These are phyloP conservation scores for Paraphaeosphaeria sporulosa DNA, from an alignment of 2,329 filamentous ascomycete species.

Conservation along the genomic window DNA sequence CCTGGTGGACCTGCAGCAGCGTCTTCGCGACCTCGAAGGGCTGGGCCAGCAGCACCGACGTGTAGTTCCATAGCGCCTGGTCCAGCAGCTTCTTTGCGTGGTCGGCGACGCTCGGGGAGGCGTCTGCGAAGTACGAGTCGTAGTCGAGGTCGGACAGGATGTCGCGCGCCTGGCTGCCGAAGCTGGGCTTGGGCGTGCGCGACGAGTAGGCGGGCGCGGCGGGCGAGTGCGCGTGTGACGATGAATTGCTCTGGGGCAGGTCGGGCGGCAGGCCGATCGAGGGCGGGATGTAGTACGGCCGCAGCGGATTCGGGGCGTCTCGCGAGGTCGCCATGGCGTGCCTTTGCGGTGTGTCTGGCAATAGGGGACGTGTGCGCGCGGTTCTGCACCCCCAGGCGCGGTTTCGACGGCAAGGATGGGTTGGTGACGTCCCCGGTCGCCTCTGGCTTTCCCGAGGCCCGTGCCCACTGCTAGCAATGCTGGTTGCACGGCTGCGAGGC, in stretches of 20 bases:
- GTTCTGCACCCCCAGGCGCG: conserved; percentile 11
- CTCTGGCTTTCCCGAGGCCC: too few relatives aligned
- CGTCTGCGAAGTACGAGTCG: conserved; percentile 81
- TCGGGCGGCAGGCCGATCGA: conserved; percentile 67
- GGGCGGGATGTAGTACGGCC: conserved; percentile 76
- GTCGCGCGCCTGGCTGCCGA: conserved; percentile 75
- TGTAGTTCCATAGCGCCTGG: conserved; percentile 90
- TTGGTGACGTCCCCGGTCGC: too few relatives aligned
- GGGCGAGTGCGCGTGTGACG: conserved; percentile 10
- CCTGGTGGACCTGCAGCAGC: conserved; percentile 78
- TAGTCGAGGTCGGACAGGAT: conserved; percentile 92
- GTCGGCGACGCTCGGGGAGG: conserved; percentile 72
- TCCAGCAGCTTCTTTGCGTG: conserved; percentile 81
- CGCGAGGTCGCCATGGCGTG: conserved; percentile 52
- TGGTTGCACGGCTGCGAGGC: conserved; percentile 13
- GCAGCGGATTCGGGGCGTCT: conserved; percentile 66
- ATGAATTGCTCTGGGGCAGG: conserved; percentile 43
- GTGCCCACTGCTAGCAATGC: too few relatives aligned
- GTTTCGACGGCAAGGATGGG: too few relatives aligned
- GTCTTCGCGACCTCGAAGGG: conserved; percentile 98
- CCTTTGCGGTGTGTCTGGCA: conserved; percentile 7
- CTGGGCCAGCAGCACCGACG: conserved; percentile 85
- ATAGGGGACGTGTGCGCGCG: conserved; percentile 16
- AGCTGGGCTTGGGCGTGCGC: conserved; percentile 56
- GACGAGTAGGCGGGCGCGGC: conserved; percentile 43